Base-by-base conservation (phyloP, 208 protist species). In the Tritrichomonas musculus region DNA sequence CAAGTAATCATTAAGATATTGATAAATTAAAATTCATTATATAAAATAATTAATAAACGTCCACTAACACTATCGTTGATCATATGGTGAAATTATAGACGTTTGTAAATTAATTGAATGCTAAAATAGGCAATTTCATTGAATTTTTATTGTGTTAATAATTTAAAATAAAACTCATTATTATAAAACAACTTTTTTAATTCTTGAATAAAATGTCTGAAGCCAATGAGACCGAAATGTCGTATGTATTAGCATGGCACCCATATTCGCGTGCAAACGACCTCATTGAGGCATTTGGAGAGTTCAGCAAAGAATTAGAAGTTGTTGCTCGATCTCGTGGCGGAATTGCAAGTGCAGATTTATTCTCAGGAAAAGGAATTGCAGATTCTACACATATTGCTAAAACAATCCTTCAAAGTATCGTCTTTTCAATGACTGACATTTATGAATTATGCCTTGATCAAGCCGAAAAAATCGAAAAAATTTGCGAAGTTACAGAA, bases 391-490 rank as follows among this genome's bases (percentile, higher is more conserved):
- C 47, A 33, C 77, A 88, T 20, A 57, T 88, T 20, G 77, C 47
- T 20, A 88, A 88, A 47, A 88, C 77, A 33, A 88, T 88, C 57
- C 13, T 88, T 36, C 77, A 88, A 57, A 53, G 41, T 33, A 30
- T 88, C 39, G 77, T 88, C 11, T 88, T 88, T 88, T 13, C 41
- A n/a, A 47, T 88, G 11, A 88, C 77, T 33, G 77, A 88, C 57
- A 30, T 88, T 39, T 88, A 88, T 49, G 77, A 88, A 53, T 39
- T 88, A 57, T 88, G 77, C 39, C 47, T 88, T 0, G 41, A 88
- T n/a, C 77, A 88, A 50, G 77, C 77, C 0, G 77, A 88, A n/a
- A 47, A 88, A 57, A 88, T 88, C 47, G 77, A 88, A 88, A 88
- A 88, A 57, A 53, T 44, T 27, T 88, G 77, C 30, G 22, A 53